These are phyloP conservation scores for Euphrasia arctica DNA, from an alignment of 305 asterid genomes.

Conservation along the genomic window DNA sequence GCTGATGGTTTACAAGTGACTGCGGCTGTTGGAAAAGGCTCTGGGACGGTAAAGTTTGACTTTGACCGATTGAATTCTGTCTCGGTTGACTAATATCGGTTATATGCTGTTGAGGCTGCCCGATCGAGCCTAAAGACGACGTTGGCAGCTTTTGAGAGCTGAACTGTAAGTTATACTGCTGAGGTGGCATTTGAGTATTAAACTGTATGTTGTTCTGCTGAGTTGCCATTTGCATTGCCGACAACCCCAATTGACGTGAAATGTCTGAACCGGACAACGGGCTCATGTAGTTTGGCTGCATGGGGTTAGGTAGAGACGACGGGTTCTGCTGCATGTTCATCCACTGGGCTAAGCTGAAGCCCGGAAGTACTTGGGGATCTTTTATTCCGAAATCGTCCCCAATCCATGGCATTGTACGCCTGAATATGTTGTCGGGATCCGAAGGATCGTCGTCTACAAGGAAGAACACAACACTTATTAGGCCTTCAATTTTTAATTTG, in stretches of 20 bases:
- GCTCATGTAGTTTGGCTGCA: slow-evolving; percentile 29
- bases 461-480: slow-evolving; percentile 16
- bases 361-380: slow-evolving; percentile 71
- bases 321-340: slow-evolving; percentile 97
- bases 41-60: slow-evolving; percentile 45
- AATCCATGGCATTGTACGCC: slow-evolving; percentile 88
- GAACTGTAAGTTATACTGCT: slow-evolving; percentile 64
- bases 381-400: slow-evolving; percentile 88
- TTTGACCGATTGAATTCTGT: slow-evolving; percentile 35
- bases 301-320: slow-evolving; percentile 49
- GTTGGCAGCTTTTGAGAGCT: slow-evolving; percentile 40
- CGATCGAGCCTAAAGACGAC: slow-evolving; percentile 47
- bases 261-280: slow-evolving; percentile 60
- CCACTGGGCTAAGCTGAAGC: slow-evolving; percentile 94
- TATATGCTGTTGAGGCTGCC: slow-evolving; percentile 70
- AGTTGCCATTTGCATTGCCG: slow-evolving; percentile 46
- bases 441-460: slow-evolving; percentile 78
- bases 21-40: slow-evolving; percentile 50
- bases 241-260: slow-evolving; percentile 59
- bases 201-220: slow-evolving; percentile 70
- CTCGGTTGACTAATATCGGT: slow-evolving; percentile 53
- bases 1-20: slow-evolving; percentile 48
- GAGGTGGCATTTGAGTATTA: slow-evolving; percentile 54
- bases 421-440: slow-evolving; percentile 69
- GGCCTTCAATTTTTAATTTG: not conserved